These are phyloP conservation scores for Leonotis leonurus DNA, from an alignment of 257 asterid genomes.

Conservation along the genomic window DNA sequence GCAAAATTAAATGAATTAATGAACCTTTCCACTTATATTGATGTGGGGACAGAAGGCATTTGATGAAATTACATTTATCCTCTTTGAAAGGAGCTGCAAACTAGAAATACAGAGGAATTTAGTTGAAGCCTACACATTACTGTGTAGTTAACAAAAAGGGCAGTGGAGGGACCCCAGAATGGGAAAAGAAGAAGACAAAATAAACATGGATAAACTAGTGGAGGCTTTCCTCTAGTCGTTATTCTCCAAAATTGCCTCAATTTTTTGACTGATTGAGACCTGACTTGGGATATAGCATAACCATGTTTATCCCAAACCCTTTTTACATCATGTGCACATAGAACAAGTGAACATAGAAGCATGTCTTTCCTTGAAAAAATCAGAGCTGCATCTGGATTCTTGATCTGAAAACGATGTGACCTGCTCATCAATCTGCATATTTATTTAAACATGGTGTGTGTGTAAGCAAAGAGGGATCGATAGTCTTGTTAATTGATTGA, in stretches of 20 bases:
- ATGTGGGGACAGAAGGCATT: neutral
- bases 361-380: slow-evolving; percentile 20
- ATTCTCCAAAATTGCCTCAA: slow-evolving; percentile 9
- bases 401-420: slow-evolving; percentile 13
- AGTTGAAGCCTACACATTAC: neutral
- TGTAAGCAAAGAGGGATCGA: slow-evolving; percentile 9
- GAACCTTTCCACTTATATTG: neutral
- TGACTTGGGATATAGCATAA: neutral
- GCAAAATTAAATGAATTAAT: neutral
- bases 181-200: neutral
- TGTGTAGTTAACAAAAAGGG: neutral
- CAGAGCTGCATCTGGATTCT: slow-evolving; percentile 21
- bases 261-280: slow-evolving; percentile 6
- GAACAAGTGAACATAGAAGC: slow-evolving; percentile 13
- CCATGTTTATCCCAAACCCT: slow-evolving; percentile 2
- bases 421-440: slow-evolving; percentile 47
- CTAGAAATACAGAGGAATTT: neutral
- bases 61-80: slow-evolving; percentile 12
- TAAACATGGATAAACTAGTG: slow-evolving; percentile 12
- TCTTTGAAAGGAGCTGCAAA: slow-evolving; percentile 11
- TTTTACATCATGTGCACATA: slow-evolving; percentile 12
- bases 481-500: neutral
- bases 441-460: neutral
- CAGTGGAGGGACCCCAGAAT: neutral
- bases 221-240: slow-evolving; percentile 11